Evolutionary conservation across 257 asterid species (phyloP).

Genomic region (Orobanche coerulescens): DNA sequence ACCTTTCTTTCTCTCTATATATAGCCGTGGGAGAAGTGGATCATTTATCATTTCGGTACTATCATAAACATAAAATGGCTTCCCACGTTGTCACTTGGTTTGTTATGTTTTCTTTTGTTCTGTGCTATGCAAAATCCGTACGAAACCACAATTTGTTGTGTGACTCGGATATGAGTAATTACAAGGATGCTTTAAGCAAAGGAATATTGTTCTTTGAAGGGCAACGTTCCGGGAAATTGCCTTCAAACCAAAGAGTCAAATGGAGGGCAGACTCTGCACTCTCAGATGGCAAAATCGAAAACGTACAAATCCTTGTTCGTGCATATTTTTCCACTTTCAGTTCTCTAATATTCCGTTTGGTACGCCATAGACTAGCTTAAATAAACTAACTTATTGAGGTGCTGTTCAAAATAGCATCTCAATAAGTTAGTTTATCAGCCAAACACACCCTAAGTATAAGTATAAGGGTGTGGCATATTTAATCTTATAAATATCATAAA

Average conservation of each 20-base stretch:
- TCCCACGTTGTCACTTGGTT: constrained; percentile 16
- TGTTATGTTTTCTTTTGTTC: constrained; percentile 23
- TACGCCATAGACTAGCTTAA: too few species aligned
- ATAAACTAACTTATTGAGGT: too few species aligned
- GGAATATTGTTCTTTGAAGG: constrained; percentile 79
- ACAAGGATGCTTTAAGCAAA: constrained; percentile 53
- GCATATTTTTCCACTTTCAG: too few species aligned
- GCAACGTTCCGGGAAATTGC: constrained; percentile 69
- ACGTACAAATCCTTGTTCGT: constrained; percentile 32
- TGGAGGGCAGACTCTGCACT: constrained; percentile 87
- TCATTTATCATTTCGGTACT: background rate
- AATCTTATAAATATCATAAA: too few species aligned
- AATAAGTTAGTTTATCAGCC: too few species aligned
- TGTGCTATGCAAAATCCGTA: constrained; percentile 14
- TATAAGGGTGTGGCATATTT: too few species aligned
- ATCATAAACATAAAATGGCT: constrained; percentile 7
- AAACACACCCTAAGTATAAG: too few species aligned
- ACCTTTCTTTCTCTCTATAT: too few species aligned
- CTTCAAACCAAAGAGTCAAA: constrained; percentile 41
- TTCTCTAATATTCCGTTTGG: too few species aligned
- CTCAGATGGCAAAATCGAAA: constrained; percentile 43
- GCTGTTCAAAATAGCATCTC: too few species aligned
- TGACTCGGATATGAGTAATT: constrained; percentile 18
- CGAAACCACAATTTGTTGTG: background rate
- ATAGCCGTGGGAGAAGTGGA: background rate